phyloP scores from a whole-genome alignment of 2,329 filamentous ascomycete genomes.

The Purpureocillium takamizusanense region DNA sequence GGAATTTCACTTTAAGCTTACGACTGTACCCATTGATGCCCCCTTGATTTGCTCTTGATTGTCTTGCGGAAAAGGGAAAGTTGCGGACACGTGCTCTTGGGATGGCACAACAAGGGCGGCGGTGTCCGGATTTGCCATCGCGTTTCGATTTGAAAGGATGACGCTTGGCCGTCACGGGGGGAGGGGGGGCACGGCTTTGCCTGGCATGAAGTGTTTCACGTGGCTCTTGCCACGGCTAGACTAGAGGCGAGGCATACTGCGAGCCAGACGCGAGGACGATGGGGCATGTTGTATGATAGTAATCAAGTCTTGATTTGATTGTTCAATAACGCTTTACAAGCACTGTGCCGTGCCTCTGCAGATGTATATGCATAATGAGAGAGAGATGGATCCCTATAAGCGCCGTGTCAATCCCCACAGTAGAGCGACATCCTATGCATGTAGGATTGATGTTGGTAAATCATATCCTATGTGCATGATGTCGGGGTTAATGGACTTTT shows the following conservation, averaged over 20 bases:
- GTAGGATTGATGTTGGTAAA: too few relatives aligned
- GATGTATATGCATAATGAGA: too few relatives aligned
- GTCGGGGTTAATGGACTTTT: too few relatives aligned
- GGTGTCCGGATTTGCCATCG: neutral
- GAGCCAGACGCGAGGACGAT: slow-evolving; percentile 4
- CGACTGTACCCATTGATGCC: slow-evolving; percentile 3
- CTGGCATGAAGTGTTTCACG: neutral
- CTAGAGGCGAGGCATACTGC: slow-evolving; percentile 1
- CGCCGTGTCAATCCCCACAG: too few relatives aligned
- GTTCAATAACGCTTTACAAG: neutral
- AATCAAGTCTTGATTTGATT: slow-evolving; percentile 1
- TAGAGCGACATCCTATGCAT: too few relatives aligned
- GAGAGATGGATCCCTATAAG: too few relatives aligned
- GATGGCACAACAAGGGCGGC: too few relatives aligned
- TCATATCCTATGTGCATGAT: too few relatives aligned
- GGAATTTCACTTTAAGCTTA: slow-evolving; percentile 14
- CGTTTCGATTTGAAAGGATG: neutral
- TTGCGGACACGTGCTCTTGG: neutral
- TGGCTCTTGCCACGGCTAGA: slow-evolving; percentile 4
- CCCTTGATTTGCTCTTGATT: too few relatives aligned
- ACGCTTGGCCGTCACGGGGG: neutral
- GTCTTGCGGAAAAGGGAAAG: slow-evolving; percentile 1
- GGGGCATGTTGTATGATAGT: slow-evolving; percentile 10
- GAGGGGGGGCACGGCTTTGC: neutral
- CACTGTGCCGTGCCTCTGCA: too few relatives aligned